These are phyloP conservation scores for Isatis lusitanica DNA, from an alignment of 441 rosid species.

Conservation along the genomic window DNA sequence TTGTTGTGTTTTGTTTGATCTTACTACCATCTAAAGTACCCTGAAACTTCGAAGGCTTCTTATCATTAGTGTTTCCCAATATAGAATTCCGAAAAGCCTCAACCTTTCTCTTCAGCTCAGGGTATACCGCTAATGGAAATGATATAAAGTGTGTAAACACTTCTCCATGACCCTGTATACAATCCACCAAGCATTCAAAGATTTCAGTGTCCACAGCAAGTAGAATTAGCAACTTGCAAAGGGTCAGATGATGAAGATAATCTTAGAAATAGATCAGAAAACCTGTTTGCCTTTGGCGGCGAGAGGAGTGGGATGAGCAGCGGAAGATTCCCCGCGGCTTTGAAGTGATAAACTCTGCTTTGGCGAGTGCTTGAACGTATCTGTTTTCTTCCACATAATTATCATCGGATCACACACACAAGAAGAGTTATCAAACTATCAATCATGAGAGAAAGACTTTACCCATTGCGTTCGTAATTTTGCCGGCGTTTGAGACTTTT, in stretches of 20 bases:
- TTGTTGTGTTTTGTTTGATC: neutral
- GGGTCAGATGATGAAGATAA: conserved; percentile 2
- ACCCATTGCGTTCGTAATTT: neutral
- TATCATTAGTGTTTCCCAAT: conserved; percentile 38
- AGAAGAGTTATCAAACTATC: neutral
- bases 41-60: neutral
- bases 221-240: neutral
- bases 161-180: conserved; percentile 50
- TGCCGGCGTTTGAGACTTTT: neutral
- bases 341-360: conserved; percentile 1
- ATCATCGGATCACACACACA: neutral
- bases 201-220: neutral
- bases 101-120: conserved; percentile 65
- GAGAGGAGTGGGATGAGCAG: conserved; percentile 6
- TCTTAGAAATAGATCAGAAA: neutral
- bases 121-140: conserved; percentile 81
- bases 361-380: neutral
- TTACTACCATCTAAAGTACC: conserved; percentile 59
- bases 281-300: conserved; percentile 29
- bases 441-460: neutral
- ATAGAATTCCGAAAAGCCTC: conserved; percentile 60
- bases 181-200: conserved; percentile 39
- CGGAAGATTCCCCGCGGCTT: conserved; percentile 2
- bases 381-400: neutral
- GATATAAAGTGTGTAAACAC: conserved; percentile 83